phyloP scores from a whole-genome alignment of 2,329 filamentous ascomycete species.

The Epichloe coenophiala region DNA sequence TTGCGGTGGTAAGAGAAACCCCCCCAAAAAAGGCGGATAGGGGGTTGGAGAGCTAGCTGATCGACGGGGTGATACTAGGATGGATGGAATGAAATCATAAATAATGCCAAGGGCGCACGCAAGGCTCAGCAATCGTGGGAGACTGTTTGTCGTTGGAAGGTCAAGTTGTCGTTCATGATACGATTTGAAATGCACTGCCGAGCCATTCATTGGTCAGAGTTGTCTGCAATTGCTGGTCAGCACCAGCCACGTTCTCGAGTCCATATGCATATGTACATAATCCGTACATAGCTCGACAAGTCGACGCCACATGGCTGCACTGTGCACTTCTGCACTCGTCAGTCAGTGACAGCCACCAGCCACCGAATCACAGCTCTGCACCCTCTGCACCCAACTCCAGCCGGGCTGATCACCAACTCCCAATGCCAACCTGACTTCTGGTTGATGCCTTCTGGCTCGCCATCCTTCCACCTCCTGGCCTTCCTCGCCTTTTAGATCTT shows the following conservation, averaged over 20 bases:
- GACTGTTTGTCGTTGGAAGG: too few relatives aligned
- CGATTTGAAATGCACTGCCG: too few relatives aligned
- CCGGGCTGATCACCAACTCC: neutral
- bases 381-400: slow-evolving; percentile 1
- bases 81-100: neutral
- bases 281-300: too few relatives aligned
- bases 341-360: slow-evolving; percentile 5
- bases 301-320: neutral
- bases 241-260: neutral
- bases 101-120: neutral
- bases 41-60: too few relatives aligned
- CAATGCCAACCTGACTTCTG: neutral
- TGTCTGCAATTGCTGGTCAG: too few relatives aligned
- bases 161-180: too few relatives aligned
- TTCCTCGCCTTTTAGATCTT: neutral
- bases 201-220: too few relatives aligned
- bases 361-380: slow-evolving; percentile 7
- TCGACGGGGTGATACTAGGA: neutral
- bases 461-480: neutral
- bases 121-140: neutral
- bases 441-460: neutral
- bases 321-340: neutral
- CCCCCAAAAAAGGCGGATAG: neutral
- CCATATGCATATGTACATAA: too few relatives aligned
- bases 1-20: neutral